Evolutionary conservation across 2,329 filamentous ascomycete species (phyloP), one percentile per base, ranked within the genome.

Genomic region (Fusarium nisikadoi): DNA sequence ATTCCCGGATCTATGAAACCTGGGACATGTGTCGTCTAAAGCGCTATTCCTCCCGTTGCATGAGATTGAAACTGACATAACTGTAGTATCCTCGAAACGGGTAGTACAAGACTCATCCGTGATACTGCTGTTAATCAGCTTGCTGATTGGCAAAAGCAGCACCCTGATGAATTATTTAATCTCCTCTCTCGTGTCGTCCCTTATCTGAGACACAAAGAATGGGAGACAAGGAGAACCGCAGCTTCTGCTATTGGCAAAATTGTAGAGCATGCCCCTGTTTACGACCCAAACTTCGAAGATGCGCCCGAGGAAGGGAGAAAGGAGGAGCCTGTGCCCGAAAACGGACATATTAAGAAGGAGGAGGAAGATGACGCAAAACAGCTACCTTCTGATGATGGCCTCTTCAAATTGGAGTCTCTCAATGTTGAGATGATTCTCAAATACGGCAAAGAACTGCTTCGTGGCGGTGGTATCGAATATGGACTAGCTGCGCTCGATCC

Each of bases 41-140:
- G 33, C 35, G 20, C 36, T 10, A 20, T 20, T 27, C 36, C 29
- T 17, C 29, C 27, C 23, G 39, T 23, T 20, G 9, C 10, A 43
- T 56, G 35, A 52, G 31, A 62, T 31, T 4, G 27, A 47, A 29
- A 38, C 75, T 77, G 58, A 77, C 72, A 29, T 5, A 35, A 16
- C 36, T 36, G 41, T 81, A 97, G 95, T 73, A 90, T 99, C 80
- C 91, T 99, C 77, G 96, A 99, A 87, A 98, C 96, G 64, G 96
- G 96, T 77, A 98, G 95, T 84, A 99, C 96, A 68, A 92, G 93
- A 80, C 87, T 99, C 75, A 98, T 99, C 80, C 92, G 97, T 75
- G 97, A 98, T 80, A 99, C 96, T 71, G 97, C 96, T 70, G 96
- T 97, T 70, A 94, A 97, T 79, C 96, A 99, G 84, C 88, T 99